These are phyloP conservation scores for Candida argentea DNA, from an alignment of 805 yeast species.

Conservation along the genomic window DNA sequence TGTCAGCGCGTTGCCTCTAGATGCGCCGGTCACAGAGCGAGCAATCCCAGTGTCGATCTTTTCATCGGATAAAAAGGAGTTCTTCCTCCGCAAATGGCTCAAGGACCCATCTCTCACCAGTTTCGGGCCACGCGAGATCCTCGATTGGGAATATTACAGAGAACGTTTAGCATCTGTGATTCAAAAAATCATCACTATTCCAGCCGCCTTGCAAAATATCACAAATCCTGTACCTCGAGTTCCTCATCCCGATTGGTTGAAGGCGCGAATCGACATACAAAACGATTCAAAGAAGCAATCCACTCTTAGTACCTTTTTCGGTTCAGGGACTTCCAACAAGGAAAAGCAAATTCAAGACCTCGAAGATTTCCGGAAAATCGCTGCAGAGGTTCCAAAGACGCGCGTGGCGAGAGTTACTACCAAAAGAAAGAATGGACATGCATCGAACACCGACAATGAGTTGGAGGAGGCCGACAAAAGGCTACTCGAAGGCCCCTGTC, in stretches of 20 bases:
- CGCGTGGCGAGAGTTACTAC: conserved; percentile 39
- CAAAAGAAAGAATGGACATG: conserved; percentile 29
- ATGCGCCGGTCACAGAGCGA: conserved; percentile 89
- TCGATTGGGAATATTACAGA: conserved; percentile 90
- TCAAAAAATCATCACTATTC: conserved; percentile 91
- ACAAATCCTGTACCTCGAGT: conserved; percentile 92
- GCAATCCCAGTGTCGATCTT: conserved; percentile 96
- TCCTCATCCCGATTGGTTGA: conserved; percentile 89
- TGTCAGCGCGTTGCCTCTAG: conserved; percentile 72
- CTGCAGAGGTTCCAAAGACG: conserved; percentile 14
- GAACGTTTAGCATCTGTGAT: conserved; percentile 89
- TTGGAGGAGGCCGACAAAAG: conserved; percentile 43
- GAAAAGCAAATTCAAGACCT: conserved; percentile 40
- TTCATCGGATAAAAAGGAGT: conserved; percentile 75
- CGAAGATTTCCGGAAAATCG: conserved; percentile 53
- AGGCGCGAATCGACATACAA: conserved; percentile 45
- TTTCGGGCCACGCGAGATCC: conserved; percentile 79
- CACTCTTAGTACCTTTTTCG: conserved; percentile 49
- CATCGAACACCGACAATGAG: conserved; percentile 15
- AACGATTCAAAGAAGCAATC: conserved; percentile 68
- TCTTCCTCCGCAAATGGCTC: conserved; percentile 79
- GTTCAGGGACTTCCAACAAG: conserved; percentile 9
- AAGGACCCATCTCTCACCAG: conserved; percentile 64
- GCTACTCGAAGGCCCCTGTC: conserved; percentile 44
- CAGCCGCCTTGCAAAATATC: conserved; percentile 89